phyloP scores from a whole-genome alignment of 2,329 filamentous ascomycete genomes.

The Magnaporthiopsis rhizophila region DNA sequence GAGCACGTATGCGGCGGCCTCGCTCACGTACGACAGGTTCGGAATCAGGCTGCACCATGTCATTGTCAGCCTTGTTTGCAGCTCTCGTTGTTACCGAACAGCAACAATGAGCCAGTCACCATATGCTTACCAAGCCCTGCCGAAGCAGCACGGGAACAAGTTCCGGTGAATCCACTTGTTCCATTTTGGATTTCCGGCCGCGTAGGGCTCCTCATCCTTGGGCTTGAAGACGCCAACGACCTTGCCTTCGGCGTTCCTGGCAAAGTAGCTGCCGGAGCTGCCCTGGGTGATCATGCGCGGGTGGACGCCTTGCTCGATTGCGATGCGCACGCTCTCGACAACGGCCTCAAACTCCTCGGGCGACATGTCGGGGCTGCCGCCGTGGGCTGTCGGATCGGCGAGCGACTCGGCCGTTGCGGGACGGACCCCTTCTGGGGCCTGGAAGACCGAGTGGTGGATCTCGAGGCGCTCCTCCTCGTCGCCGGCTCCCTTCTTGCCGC shows the following conservation, averaged over 20 bases:
- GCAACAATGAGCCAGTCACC: not conserved
- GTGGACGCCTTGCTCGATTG: constrained; percentile 85
- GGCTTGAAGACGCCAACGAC: constrained; percentile 98
- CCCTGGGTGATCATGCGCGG: constrained; percentile 95
- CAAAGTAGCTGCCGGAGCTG: constrained; percentile 97
- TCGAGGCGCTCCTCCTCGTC: constrained; percentile 81
- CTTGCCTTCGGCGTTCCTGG: constrained; percentile 81
- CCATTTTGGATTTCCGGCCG: constrained; percentile 96
- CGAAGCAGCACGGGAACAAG: constrained; percentile 94
- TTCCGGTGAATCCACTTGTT: constrained; percentile 99
- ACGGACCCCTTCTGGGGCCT: constrained; percentile 78
- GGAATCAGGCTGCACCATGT: constrained; percentile 62
- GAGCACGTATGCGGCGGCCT: constrained; percentile 92
- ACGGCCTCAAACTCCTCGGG: constrained; percentile 78
- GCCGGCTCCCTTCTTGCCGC: constrained; percentile 60
- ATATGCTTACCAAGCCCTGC: constrained; percentile 66
- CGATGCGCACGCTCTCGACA: constrained; percentile 80
- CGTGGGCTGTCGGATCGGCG: constrained; percentile 30
- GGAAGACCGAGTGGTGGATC: constrained; percentile 96
- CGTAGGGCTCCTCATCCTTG: constrained; percentile 97
- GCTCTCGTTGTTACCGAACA: not conserved
- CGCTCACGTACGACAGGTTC: constrained; percentile 94
- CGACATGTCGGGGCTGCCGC: constrained; percentile 44
- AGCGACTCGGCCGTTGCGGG: constrained; percentile 71
- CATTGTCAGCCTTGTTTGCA: not conserved